Conservation (phyloP, 495 filamentous ascomycete genomes). For the Darksidea phi region DNA sequence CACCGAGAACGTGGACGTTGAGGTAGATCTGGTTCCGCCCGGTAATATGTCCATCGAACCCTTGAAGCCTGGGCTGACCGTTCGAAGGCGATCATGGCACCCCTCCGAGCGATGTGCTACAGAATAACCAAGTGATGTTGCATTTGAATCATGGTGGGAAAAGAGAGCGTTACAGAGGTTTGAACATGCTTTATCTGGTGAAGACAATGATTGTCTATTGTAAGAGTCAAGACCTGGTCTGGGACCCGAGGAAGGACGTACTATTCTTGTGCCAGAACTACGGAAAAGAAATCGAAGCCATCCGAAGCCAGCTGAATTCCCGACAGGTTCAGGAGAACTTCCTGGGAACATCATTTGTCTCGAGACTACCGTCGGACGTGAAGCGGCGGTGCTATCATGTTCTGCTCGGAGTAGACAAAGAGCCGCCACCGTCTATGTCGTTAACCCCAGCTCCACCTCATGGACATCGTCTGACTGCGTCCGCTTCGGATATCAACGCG, state of each 20-base stretch:
- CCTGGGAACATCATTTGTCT: slow-evolving; percentile 17
- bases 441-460: background rate
- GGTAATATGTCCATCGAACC: slow-evolving; percentile 3
- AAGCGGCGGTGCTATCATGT: slow-evolving; percentile 6
- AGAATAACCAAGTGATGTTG: slow-evolving; percentile 20
- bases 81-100: slow-evolving; percentile 13
- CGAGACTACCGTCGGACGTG: slow-evolving; percentile 3
- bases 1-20: slow-evolving; percentile 23
- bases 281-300: slow-evolving; percentile 9
- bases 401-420: slow-evolving; percentile 7
- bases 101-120: slow-evolving; percentile 13
- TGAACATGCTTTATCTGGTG: slow-evolving; percentile 28
- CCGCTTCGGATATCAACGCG: background rate
- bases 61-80: background rate
- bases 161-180: slow-evolving; percentile 9
- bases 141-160: slow-evolving; percentile 16
- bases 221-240: slow-evolving; percentile 17
- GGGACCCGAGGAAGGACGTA: slow-evolving; percentile 25
- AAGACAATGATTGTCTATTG: slow-evolving; percentile 17
- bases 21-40: slow-evolving; percentile 25
- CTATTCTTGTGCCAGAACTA: slow-evolving; percentile 15
- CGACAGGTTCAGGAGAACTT: slow-evolving; percentile 16
- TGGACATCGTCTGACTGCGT: background rate
- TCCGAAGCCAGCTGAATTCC: slow-evolving; percentile 13
- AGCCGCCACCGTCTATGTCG: background rate